Evolutionary conservation across 441 rosid species (phyloP), one percentile per base, ranked within the genome.

Genomic region (Biscutella auriculata): DNA sequence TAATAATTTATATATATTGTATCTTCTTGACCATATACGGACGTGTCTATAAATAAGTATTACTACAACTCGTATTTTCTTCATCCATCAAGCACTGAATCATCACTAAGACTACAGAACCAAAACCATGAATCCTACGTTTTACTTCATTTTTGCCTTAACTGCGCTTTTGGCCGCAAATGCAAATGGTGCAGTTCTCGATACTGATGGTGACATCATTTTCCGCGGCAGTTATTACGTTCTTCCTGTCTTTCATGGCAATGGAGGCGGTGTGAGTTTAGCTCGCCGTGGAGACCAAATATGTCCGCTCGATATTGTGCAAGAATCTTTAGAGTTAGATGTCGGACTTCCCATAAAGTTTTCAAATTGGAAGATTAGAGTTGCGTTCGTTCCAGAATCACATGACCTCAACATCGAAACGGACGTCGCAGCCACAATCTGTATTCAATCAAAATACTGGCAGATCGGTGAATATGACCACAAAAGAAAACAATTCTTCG

Each of bases 181-280:
- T 42, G 30, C 39, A 4, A 51, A 39, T 27, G 43, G 45, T 57
- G 53, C 66, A 5, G 79, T 80, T 49, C 65, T 66, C 1, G 85
- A 82, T 63, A 57, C 57, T 17, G 4, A 60, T 9, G 73, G 76
- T 1, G 39, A 79, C 46, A 0, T 8, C 12, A 73, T 84, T 15
- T 61, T 36, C 17, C 10, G 58, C 0, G 81, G 71, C 15, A 28
- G 60, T 11, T 84, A 78, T 57, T 73, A 75, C 57, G 77, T 82
- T 52, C 73, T 84, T 13, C 82, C 87, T 0, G 59, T 73, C 5
- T 0, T 73, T 54, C 81, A 78, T 0, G 85, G 88, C 30, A 47
- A 26, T 44, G 92, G 87, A 0, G 85, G 87, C 0, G 84, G 91
- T 15, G 23, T 78, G 42, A 69, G 73, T n/a, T 73, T 81, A 5